Conservation (phyloP, 345 rosid genomes). For the Gossypium raimondii region DNA sequence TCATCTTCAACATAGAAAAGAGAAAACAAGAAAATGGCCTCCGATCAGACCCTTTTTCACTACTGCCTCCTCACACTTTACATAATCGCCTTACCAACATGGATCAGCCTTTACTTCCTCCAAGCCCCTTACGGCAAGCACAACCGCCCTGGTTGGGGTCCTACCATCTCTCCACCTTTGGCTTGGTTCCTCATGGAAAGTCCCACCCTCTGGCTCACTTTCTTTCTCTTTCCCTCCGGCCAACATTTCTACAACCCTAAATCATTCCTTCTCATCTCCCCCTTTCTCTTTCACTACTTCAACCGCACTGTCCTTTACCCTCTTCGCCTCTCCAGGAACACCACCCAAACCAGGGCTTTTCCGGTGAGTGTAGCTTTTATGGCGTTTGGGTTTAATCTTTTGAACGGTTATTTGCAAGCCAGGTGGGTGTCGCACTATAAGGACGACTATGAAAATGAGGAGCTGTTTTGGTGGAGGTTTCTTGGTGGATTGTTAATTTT, state of each 20-base stretch:
- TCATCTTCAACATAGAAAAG: neutral
- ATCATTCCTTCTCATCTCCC: constrained; percentile 55
- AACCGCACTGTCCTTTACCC: constrained; percentile 81
- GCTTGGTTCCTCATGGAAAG: constrained; percentile 98
- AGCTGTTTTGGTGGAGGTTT: constrained; percentile 56
- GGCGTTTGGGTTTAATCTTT: constrained; percentile 62
- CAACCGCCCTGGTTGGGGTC: constrained; percentile 89
- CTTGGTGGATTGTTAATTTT: constrained; percentile 48
- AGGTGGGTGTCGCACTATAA: constrained; percentile 81
- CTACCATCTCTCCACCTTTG: constrained; percentile 56
- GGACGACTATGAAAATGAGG: constrained; percentile 41
- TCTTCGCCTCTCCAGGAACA: constrained; percentile 41
- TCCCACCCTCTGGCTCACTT: constrained; percentile 71
- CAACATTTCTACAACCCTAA: constrained; percentile 49
- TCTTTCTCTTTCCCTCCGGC: constrained; percentile 68
- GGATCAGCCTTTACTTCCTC: constrained; percentile 54
- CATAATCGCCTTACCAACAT: constrained; percentile 64
- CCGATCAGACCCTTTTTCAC: constrained; percentile 49
- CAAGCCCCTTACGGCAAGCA: constrained; percentile 96
- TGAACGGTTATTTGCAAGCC: constrained; percentile 70
- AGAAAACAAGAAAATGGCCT: neutral
- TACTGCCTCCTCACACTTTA: constrained; percentile 49
- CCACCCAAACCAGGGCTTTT: constrained; percentile 24
- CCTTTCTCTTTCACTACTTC: constrained; percentile 74
- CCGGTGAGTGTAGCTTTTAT: constrained; percentile 52